Evolutionary conservation across 179 eudicot genomes (phyloP).

Genomic region (Carnegiea gigantea): DNA sequence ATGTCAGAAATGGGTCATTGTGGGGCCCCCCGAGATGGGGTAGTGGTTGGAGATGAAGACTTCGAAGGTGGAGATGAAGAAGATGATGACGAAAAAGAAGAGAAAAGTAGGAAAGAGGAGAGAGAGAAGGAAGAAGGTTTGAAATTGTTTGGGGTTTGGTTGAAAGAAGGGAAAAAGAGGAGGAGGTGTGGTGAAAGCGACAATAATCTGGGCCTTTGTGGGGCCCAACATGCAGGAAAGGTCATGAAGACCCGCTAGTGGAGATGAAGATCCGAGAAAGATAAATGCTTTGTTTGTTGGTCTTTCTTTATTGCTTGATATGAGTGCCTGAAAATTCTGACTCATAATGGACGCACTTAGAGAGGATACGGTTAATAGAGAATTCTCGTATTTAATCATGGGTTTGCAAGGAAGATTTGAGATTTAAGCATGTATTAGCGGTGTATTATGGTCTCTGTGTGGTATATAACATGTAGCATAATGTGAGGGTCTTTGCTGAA

Average conservation of each 20-base stretch:
- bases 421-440: background rate
- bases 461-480: background rate
- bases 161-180: slow-evolving; percentile 59
- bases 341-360: background rate
- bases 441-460: background rate
- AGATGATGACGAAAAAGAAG: slow-evolving; percentile 20
- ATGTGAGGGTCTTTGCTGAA: no score
- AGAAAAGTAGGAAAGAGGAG: slow-evolving; percentile 9
- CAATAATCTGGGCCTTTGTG: background rate
- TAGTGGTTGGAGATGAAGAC: slow-evolving; percentile 20
- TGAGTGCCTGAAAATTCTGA: background rate
- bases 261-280: background rate
- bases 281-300: background rate
- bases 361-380: no score
- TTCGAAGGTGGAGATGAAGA: slow-evolving; percentile 19
- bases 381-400: no score
- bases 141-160: slow-evolving; percentile 84
- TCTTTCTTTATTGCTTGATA: background rate
- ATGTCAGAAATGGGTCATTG: background rate
- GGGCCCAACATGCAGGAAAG: slow-evolving; percentile 5
- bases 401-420: background rate
- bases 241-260: slow-evolving; percentile 10
- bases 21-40: slow-evolving; percentile 20
- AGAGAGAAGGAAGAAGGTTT: slow-evolving; percentile 34
- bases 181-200: slow-evolving; percentile 23